Conservation (phyloP, 73 alveolate genomes). For the Breviolum minutum region DNA sequence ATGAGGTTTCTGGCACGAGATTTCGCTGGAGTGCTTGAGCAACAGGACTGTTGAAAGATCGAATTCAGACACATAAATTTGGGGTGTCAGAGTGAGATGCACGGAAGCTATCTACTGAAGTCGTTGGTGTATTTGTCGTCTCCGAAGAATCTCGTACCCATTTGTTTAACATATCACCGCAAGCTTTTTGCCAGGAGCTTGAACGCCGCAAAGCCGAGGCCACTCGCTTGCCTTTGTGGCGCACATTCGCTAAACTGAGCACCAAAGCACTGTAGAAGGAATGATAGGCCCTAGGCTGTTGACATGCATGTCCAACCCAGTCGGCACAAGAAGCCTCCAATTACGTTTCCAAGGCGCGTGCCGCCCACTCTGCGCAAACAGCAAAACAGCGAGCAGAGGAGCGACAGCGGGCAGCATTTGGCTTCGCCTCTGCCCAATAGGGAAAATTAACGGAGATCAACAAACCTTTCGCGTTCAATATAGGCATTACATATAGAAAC, state of each 20-base stretch:
- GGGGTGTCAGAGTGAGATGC: too few species aligned
- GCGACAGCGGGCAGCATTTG: background rate
- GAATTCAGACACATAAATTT: too few species aligned
- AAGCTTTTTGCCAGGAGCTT: conserved; percentile 38
- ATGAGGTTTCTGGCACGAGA: conserved; percentile 52
- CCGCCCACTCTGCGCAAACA: background rate
- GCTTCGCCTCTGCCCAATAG: background rate
- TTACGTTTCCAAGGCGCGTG: background rate
- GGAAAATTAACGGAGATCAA: background rate
- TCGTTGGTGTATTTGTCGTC: too few species aligned
- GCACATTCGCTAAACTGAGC: too few species aligned
- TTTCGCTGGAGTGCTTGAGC: conserved; percentile 89
- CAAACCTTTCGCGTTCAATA: background rate
- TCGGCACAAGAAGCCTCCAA: background rate
- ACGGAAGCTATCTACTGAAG: too few species aligned
- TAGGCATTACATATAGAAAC: background rate
- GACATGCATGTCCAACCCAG: background rate
- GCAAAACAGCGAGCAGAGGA: background rate
- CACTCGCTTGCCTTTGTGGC: background rate
- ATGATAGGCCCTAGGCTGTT: background rate
- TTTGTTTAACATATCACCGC: background rate
- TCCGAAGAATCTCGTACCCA: background rate
- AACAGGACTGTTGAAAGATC: background rate
- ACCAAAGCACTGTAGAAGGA: background rate
- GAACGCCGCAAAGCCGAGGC: conserved; percentile 80